Evolutionary conservation across 345 rosid species (phyloP).

Genomic region (Fremontodendron californicum): DNA sequence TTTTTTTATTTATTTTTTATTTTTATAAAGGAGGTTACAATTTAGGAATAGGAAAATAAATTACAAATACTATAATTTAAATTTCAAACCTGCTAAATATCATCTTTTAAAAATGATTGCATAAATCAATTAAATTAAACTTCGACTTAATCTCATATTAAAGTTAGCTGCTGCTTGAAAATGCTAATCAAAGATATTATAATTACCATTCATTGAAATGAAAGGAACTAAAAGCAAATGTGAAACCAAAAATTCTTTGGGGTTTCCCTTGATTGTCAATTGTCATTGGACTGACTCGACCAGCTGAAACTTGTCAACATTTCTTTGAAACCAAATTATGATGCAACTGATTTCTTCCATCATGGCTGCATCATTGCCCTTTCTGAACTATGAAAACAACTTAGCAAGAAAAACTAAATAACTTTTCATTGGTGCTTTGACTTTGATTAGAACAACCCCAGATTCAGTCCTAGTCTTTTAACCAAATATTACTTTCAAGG

Average conservation of each 20-base stretch:
- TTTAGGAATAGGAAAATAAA: no score
- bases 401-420: background rate
- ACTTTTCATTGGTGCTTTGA: background rate
- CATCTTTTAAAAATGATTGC: no score
- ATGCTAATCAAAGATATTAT: background rate
- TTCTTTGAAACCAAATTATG: background rate
- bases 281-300: background rate
- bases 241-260: background rate
- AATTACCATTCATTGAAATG: no score
- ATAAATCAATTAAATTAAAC: no score
- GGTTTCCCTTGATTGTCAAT: background rate
- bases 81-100: no score
- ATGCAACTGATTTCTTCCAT: background rate
- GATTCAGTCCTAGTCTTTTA: background rate
- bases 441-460: background rate
- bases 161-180: background rate
- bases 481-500: background rate
- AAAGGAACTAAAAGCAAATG: background rate
- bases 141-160: no score
- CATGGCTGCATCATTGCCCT: background rate
- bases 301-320: background rate
- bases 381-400: background rate
- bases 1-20: no score
- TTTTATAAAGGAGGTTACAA: no score
- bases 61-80: no score